A percentile compares a stretch with the other conserved stretches of the same genome.
These are phyloP conservation scores for Fibroporia radiculosa DNA, from an alignment of 768 basidiomycete species.

Conservation along the genomic window DNA sequence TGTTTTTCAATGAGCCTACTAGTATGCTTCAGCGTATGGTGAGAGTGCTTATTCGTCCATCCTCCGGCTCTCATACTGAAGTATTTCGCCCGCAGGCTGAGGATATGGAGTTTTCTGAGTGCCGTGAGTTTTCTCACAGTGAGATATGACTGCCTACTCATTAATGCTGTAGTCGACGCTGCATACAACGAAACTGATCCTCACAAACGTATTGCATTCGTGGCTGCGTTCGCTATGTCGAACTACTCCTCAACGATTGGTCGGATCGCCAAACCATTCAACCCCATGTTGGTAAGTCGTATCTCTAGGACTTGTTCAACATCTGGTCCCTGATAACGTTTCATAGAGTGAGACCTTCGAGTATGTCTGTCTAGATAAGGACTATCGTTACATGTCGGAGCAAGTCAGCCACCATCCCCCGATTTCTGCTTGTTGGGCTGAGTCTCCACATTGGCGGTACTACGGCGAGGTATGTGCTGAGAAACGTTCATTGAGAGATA, in stretches of 20 bases:
- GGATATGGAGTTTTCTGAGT: slow-evolving; percentile 97
- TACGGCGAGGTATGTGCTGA: slow-evolving; percentile 69
- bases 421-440: slow-evolving; percentile 92
- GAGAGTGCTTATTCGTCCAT: slow-evolving; percentile 12
- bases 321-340: neutral
- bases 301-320: neutral
- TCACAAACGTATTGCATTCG: slow-evolving; percentile 78
- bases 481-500: neutral
- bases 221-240: slow-evolving; percentile 96
- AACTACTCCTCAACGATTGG: slow-evolving; percentile 97
- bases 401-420: slow-evolving; percentile 98
- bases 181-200: slow-evolving; percentile 73
- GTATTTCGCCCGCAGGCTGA: slow-evolving; percentile 46
- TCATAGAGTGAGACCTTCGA: slow-evolving; percentile 87
- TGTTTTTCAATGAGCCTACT: slow-evolving; percentile 90
- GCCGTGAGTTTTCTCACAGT: slow-evolving; percentile 44
- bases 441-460: slow-evolving; percentile 85
- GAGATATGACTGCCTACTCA: neutral
- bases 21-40: slow-evolving; percentile 97
- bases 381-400: slow-evolving; percentile 90
- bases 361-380: slow-evolving; percentile 78
- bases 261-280: slow-evolving; percentile 94
- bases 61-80: neutral
- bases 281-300: slow-evolving; percentile 80
- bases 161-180: slow-evolving; percentile 56